Conservation (phyloP, 2,329 filamentous ascomycete species). For the Dactylellina drechsleri region DNA sequence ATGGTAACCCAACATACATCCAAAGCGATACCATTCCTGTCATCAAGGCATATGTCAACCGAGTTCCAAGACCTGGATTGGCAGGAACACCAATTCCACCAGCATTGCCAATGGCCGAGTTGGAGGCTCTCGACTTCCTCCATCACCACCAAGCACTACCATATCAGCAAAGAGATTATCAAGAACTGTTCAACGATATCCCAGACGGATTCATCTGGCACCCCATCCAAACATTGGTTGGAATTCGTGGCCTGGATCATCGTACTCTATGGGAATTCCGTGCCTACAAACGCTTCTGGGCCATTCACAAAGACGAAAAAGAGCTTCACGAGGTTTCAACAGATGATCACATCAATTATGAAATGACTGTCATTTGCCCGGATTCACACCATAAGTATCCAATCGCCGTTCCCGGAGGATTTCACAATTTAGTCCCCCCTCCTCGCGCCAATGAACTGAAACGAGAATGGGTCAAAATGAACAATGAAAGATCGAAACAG, state of each 20-base stretch:
- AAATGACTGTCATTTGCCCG: slow-evolving; percentile 31
- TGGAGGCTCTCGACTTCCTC: slow-evolving; percentile 49
- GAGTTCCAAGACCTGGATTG: slow-evolving; percentile 36
- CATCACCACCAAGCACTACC: slow-evolving; percentile 41
- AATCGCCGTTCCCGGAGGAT: slow-evolving; percentile 21
- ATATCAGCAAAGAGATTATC: slow-evolving; percentile 50
- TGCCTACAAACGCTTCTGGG: slow-evolving; percentile 52
- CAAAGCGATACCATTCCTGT: slow-evolving; percentile 43
- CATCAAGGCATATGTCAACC: slow-evolving; percentile 50
- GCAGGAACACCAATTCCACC: slow-evolving; percentile 38
- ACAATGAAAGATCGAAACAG: slow-evolving; percentile 7
- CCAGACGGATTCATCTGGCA: slow-evolving; percentile 53
- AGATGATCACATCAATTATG: slow-evolving; percentile 29
- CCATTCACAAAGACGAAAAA: slow-evolving; percentile 37
- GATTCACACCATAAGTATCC: slow-evolving; percentile 9
- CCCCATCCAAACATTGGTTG: slow-evolving; percentile 42
- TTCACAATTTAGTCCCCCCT: slow-evolving; percentile 36
- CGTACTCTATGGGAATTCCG: slow-evolving; percentile 45
- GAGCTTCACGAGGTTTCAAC: slow-evolving; percentile 25
- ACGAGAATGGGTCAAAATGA: slow-evolving; percentile 4
- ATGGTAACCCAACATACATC: slow-evolving; percentile 45
- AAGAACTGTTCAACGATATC: slow-evolving; percentile 28
- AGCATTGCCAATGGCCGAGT: slow-evolving; percentile 41
- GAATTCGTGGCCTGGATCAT: slow-evolving; percentile 42
- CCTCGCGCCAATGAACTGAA: slow-evolving; percentile 8